phyloP scores from a whole-genome alignment of 2,329 filamentous ascomycete genomes.

The Alternaria viburni region DNA sequence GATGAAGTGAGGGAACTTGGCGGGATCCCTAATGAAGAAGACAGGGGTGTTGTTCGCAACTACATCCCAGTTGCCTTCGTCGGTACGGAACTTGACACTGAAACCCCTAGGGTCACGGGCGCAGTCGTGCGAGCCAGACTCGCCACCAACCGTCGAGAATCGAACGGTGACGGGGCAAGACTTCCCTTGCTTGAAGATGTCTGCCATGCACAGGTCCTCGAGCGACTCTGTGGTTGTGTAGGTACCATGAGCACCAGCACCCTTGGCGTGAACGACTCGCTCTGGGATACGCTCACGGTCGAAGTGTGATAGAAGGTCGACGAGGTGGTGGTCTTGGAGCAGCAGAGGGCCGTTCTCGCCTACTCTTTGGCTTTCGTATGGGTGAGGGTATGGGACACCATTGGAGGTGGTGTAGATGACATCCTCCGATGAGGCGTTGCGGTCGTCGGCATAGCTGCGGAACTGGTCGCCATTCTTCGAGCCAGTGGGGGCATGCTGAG shows the following conservation, averaged over 20 bases:
- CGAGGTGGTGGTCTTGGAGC: constrained; percentile 59
- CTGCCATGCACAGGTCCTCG: constrained; percentile 54
- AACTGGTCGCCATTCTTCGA: constrained; percentile 46
- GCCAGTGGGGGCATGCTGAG: constrained; percentile 23
- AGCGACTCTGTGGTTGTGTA: constrained; percentile 56
- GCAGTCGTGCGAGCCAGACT: constrained; percentile 73
- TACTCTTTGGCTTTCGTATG: constrained; percentile 63
- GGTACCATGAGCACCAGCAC: constrained; percentile 56
- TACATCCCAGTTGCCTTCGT: constrained; percentile 76
- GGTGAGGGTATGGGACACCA: constrained; percentile 63
- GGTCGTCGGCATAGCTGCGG: constrained; percentile 55
- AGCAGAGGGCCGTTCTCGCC: constrained; percentile 66
- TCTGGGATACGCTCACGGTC: constrained; percentile 59
- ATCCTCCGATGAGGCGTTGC: constrained; percentile 52
- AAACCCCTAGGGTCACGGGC: constrained; percentile 77
- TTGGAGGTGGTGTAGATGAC: constrained; percentile 64
- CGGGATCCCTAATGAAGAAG: constrained; percentile 76
- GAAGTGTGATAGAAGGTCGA: constrained; percentile 59
- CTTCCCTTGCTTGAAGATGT: constrained; percentile 67
- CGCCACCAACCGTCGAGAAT: constrained; percentile 78
- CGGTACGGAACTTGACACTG: constrained; percentile 74
- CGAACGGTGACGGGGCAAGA: constrained; percentile 70
- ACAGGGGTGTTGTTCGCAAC: constrained; percentile 77
- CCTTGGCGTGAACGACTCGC: constrained; percentile 59
- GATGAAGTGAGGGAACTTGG: constrained; percentile 72